Conservation (phyloP, 306 rosid genomes). For the Myrica gale region DNA sequence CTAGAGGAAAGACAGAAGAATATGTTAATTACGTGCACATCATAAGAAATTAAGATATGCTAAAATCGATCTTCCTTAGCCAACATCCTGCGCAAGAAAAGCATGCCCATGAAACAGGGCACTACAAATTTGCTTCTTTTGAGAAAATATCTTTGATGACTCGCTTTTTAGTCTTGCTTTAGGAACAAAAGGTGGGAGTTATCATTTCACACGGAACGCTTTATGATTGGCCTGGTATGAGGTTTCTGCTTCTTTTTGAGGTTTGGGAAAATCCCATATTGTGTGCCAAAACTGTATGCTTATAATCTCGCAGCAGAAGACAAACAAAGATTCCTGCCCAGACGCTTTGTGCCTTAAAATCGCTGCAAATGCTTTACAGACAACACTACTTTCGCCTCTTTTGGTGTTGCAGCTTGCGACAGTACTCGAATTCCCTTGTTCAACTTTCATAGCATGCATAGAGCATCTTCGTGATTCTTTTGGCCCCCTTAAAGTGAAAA, state of each 20-base stretch:
- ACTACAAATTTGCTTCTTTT: slow-evolving; percentile 10
- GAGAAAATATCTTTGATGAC: slow-evolving; percentile 6
- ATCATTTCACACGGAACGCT: not conserved
- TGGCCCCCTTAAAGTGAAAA: too few relatives aligned
- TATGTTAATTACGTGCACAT: too few relatives aligned
- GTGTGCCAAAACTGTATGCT: not conserved
- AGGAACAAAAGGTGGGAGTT: slow-evolving; percentile 13
- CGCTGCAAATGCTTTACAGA: too few relatives aligned
- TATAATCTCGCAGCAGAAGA: not conserved
- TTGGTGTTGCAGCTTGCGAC: too few relatives aligned
- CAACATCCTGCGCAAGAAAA: not conserved
- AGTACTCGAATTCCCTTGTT: too few relatives aligned
- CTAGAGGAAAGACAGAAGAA: too few relatives aligned
- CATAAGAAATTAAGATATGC: too few relatives aligned
- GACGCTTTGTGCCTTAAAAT: too few relatives aligned
- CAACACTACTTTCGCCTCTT: too few relatives aligned
- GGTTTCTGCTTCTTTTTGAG: not conserved
- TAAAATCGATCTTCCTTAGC: too few relatives aligned
- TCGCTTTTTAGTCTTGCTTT: slow-evolving; percentile 22
- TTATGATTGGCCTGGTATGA: not conserved
- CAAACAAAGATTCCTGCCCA: not conserved
- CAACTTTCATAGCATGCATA: too few relatives aligned
- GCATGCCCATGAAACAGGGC: not conserved
- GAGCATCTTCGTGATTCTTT: too few relatives aligned
- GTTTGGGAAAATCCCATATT: not conserved